A percentile compares a stretch with the other conserved stretches of the same genome.
These are phyloP conservation scores for Zasmidium cellare DNA, from an alignment of 2,329 filamentous ascomycete genomes.

Conservation along the genomic window DNA sequence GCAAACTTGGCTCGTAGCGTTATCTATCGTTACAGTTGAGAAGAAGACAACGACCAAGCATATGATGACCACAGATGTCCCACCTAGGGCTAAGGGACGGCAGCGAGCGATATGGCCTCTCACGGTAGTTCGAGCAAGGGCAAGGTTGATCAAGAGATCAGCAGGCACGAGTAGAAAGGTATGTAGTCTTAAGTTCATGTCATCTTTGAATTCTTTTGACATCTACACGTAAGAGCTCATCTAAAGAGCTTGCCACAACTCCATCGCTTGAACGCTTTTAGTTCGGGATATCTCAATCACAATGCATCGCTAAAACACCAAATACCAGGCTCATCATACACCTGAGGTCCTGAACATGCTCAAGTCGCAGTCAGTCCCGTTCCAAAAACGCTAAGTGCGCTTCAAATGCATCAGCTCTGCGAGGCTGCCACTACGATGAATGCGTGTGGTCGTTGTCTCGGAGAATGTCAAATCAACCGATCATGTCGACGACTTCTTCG, in stretches of 20 bases:
- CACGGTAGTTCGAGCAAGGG: background rate
- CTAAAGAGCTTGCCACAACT: background rate
- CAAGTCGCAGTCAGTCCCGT: background rate
- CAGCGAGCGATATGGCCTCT: too few relatives aligned
- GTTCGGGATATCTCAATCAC: background rate
- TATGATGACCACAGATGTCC: too few relatives aligned
- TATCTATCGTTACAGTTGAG: too few relatives aligned
- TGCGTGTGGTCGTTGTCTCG: background rate
- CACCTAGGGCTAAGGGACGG: too few relatives aligned
- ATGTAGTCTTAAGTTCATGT: background rate
- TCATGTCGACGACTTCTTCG: conserved; percentile 27
- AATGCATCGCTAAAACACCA: background rate
- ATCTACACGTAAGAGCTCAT: background rate
- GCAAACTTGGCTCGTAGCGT: too few relatives aligned
- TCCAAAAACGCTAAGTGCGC: too few relatives aligned
- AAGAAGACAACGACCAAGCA: too few relatives aligned
- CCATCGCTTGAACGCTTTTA: background rate
- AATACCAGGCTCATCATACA: background rate
- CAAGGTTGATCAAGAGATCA: background rate
- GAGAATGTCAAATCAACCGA: conserved; percentile 17
- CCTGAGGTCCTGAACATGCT: background rate
- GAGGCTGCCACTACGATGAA: background rate
- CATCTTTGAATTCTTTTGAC: background rate
- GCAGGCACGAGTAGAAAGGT: background rate
- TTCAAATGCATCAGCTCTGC: background rate